Evolutionary conservation across 495 filamentous ascomycete species (phyloP).

Genomic region (Penicillium longicatenatum): DNA sequence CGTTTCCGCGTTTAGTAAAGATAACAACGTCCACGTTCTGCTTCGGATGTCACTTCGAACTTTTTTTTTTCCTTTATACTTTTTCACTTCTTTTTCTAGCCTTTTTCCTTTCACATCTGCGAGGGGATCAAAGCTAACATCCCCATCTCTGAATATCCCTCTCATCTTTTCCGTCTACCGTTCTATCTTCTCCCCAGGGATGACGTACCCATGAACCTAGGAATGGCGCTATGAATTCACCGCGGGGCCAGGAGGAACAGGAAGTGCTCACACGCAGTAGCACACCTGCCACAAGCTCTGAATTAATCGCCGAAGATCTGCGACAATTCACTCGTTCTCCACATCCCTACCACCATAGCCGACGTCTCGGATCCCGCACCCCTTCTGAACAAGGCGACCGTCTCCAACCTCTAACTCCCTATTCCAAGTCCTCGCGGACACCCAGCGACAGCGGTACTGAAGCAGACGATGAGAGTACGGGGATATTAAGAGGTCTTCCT

Average conservation of each 20-base stretch:
- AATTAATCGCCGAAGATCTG: conserved; percentile 31
- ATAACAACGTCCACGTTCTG: conserved; percentile 28
- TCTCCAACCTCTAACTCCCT: conserved; percentile 23
- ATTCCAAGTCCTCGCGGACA: conserved; percentile 48
- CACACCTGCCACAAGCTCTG: conserved; percentile 24
- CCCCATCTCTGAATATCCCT: background rate
- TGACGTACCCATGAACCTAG: conserved; percentile 36
- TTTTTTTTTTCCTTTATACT: background rate
- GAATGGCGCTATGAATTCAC: conserved; percentile 47
- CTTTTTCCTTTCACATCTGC: conserved; percentile 1
- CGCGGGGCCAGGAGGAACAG: conserved; percentile 40
- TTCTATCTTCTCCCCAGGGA: conserved; percentile 25
- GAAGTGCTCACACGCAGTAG: conserved; percentile 26
- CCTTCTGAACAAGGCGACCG: conserved; percentile 33
- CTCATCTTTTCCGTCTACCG: background rate
- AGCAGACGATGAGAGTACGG: conserved; percentile 79
- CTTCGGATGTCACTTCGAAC: background rate
- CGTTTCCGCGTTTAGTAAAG: conserved; percentile 30
- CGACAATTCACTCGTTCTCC: conserved; percentile 70
- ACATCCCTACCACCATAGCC: conserved; percentile 69
- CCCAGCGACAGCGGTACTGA: conserved; percentile 89
- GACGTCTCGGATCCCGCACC: conserved; percentile 22
- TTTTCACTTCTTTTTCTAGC: background rate
- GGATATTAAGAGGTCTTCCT: conserved; percentile 76
- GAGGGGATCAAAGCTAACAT: background rate